These are phyloP conservation scores for Sclerotinia minor DNA, from an alignment of 2,329 filamentous ascomycete species.

Conservation along the genomic window DNA sequence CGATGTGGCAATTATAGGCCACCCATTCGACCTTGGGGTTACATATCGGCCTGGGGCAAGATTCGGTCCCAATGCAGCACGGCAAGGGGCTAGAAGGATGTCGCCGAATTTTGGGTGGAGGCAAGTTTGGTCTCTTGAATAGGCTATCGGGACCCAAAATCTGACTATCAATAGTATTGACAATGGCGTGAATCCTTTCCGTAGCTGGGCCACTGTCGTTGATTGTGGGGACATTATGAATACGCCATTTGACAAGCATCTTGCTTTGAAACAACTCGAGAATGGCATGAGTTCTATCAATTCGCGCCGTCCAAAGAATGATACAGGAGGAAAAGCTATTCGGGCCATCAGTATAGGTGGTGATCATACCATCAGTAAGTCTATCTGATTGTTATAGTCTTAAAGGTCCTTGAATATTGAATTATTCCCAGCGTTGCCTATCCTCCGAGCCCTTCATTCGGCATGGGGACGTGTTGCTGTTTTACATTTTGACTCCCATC, in stretches of 20 bases:
- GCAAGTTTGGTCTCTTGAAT: constrained; percentile 30
- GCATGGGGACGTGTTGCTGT: constrained; percentile 40
- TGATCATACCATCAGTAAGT: constrained; percentile 41
- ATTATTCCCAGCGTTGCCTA: constrained; percentile 34
- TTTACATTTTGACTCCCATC: constrained; percentile 40
- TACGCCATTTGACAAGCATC: constrained; percentile 39
- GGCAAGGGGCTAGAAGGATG: constrained; percentile 37
- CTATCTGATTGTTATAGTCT: background rate
- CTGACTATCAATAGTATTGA: constrained; percentile 36
- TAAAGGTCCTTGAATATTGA: constrained; percentile 6
- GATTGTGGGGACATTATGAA: constrained; percentile 41
- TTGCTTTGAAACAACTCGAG: constrained; percentile 38
- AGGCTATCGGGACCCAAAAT: background rate
- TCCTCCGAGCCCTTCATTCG: constrained; percentile 38
- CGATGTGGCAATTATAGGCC: constrained; percentile 40
- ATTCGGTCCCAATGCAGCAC: constrained; percentile 40
- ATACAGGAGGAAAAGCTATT: constrained; percentile 34
- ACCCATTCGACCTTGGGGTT: constrained; percentile 40
- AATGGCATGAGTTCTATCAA: constrained; percentile 37
- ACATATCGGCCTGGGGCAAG: constrained; percentile 39
- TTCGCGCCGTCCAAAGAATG: constrained; percentile 33
- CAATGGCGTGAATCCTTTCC: constrained; percentile 38
- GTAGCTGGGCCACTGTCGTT: constrained; percentile 35
- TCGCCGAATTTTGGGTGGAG: constrained; percentile 34
- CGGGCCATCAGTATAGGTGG: constrained; percentile 39